phyloP scores from a whole-genome alignment of 2,329 filamentous ascomycete species.

The Diaporthe citrichinensis region DNA sequence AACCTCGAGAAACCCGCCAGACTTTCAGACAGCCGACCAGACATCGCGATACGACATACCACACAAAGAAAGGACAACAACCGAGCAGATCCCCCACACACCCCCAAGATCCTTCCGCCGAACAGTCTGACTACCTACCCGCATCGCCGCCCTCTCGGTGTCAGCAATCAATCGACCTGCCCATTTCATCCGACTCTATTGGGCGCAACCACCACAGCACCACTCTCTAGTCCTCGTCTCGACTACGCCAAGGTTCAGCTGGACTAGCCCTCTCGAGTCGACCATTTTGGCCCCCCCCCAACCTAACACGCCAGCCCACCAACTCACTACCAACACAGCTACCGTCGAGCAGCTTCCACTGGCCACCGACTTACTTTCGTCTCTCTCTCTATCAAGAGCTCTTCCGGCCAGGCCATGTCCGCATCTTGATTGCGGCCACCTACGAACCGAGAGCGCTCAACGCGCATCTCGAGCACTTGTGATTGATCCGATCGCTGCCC shows the following conservation, averaged over 20 bases:
- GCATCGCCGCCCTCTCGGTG: neutral
- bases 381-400: neutral
- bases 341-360: neutral
- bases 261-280: slow-evolving; percentile 23
- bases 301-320: slow-evolving; percentile 17
- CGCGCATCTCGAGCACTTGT: slow-evolving; percentile 32
- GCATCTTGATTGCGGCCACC: slow-evolving; percentile 14
- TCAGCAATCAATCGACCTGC: slow-evolving; percentile 11
- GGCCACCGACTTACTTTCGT: neutral
- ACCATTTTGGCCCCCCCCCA: neutral
- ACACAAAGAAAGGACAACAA: slow-evolving; percentile 6
- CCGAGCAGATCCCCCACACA: neutral
- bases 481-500: slow-evolving; percentile 20
- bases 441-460: slow-evolving; percentile 36
- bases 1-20: neutral
- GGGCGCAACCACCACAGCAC: neutral
- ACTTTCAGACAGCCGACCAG: neutral
- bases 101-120: neutral
- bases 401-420: slow-evolving; percentile 36
- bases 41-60: neutral
- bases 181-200: neutral
- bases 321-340: neutral
- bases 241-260: slow-evolving; percentile 25
- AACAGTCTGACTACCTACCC: neutral
- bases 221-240: slow-evolving; percentile 8